Base-by-base conservation (phyloP, 495 filamentous ascomycete species). In the Annulohypoxylon maeteangense region DNA sequence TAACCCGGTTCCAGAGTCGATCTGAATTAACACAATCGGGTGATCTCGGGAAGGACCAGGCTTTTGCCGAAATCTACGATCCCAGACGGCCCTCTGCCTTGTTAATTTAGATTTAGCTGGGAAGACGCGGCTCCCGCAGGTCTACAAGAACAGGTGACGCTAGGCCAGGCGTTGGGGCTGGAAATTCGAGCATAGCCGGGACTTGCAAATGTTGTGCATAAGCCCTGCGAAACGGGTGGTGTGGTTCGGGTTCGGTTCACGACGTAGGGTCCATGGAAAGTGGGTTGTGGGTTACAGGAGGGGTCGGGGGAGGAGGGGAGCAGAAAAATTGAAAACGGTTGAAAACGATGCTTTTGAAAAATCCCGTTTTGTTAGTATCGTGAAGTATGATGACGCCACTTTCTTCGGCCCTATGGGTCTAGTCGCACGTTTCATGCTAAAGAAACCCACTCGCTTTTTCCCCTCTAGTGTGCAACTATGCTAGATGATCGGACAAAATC, bases 361-460 rank as follows among this genome's bases (percentile, higher is more conserved):
- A 48, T 50, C 27, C 36, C 53, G 53, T 58, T 69, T 69, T 69
- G 22, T 31, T 36, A 12, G 14, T 32, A 70, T 70, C 68, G 68
- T 65, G 55, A 65, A 55, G 54, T 27, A 70, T 60, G 58, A 42
- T 69, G 51, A 62, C 67, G 67, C 54, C 54, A 59, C 42, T 40
- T 40, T 34, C 44, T 45, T 55, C 45, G 38, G 38, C 40, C 50
- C 31, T 57, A 57, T 65, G 40, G 38, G 38, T 57, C 48, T 56
- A 25, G n/a, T 31, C 10, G 20, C 32, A 38, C 14, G 32, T 23
- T 20, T 14, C 34, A 18, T 40, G 54, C 31, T 36, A 57, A n/a
- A 57, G 34, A 57, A 55, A 57, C 32, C 54, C 54, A 57, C 54
- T 12, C 50, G 10, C 45, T 25, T 25, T 27, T 20, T 32, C n/a